Evolutionary conservation across 345 rosid genomes (phyloP).

Genomic region (Ceriops tagal): DNA sequence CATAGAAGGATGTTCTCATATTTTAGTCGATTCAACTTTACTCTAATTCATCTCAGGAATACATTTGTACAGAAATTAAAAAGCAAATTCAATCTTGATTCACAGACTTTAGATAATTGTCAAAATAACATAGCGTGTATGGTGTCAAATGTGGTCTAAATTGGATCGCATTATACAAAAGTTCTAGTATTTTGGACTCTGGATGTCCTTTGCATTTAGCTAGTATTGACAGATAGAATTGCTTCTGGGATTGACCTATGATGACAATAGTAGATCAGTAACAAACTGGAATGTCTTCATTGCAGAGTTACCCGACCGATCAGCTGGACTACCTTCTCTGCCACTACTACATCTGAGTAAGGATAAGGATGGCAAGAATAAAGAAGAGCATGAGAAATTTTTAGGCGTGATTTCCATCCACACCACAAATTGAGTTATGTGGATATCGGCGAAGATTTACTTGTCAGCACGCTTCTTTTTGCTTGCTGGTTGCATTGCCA

Average conservation of each 20-base stretch:
- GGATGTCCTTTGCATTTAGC: too few relatives aligned
- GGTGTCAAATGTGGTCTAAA: too few relatives aligned
- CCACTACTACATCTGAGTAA: slow-evolving; percentile 53
- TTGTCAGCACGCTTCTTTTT: neutral
- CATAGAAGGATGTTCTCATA: too few relatives aligned
- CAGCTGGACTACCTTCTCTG: slow-evolving; percentile 38
- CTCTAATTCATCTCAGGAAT: too few relatives aligned
- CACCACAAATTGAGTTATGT: slow-evolving; percentile 51
- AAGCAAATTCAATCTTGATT: neutral
- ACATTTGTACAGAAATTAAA: too few relatives aligned
- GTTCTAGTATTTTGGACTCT: too few relatives aligned
- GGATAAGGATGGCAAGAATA: slow-evolving; percentile 57
- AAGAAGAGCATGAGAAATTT: slow-evolving; percentile 84
- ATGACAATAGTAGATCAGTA: neutral
- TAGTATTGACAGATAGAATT: too few relatives aligned
- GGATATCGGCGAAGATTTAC: slow-evolving; percentile 5
- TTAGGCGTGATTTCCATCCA: slow-evolving; percentile 67
- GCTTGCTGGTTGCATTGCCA: neutral
- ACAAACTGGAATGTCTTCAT: neutral
- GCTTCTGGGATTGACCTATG: neutral
- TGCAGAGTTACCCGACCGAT: slow-evolving; percentile 84
- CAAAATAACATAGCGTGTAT: neutral
- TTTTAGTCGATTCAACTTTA: too few relatives aligned
- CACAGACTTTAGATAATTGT: too few relatives aligned
- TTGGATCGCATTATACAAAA: too few relatives aligned